Percentiles rank a stretch among this genome's conserved stretches.
Evolutionary conservation across 2,329 filamentous ascomycete species (phyloP).

Genomic region (Parastagonospora nodorum): DNA sequence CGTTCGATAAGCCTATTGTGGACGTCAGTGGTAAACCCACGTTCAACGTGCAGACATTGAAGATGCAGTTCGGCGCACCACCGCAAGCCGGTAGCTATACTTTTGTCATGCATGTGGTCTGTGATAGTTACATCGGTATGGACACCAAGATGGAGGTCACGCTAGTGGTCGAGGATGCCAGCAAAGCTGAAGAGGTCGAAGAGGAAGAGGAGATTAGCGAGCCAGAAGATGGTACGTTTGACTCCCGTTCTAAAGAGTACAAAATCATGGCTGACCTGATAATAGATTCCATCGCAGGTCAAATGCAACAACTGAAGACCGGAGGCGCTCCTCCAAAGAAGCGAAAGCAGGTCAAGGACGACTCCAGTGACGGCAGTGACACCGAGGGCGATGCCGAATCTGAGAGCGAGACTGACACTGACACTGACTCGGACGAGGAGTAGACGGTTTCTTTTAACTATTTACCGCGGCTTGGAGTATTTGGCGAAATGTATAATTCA

Average conservation of each 20-base stretch:
- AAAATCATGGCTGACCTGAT: constrained; percentile 27
- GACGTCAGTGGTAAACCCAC: constrained; percentile 82
- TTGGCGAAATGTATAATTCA: constrained; percentile 15
- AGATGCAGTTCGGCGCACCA: constrained; percentile 95
- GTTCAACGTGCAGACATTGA: constrained; percentile 93
- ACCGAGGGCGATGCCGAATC: constrained; percentile 65
- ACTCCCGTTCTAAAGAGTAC: background rate
- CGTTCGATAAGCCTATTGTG: constrained; percentile 88
- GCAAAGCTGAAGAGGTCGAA: constrained; percentile 78
- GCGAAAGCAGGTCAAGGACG: constrained; percentile 62
- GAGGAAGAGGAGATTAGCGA: constrained; percentile 96
- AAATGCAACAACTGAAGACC: constrained; percentile 86
- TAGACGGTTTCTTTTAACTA: constrained; percentile 18
- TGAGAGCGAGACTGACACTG: constrained; percentile 57
- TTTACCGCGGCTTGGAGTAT: constrained; percentile 6
- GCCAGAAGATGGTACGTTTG: constrained; percentile 86
- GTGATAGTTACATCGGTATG: constrained; percentile 93
- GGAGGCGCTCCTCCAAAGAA: constrained; percentile 62
- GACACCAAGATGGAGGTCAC: constrained; percentile 92
- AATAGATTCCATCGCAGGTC: constrained; percentile 83
- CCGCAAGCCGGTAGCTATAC: constrained; percentile 91
- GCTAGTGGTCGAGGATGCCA: constrained; percentile 84
- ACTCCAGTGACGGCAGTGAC: constrained; percentile 66
- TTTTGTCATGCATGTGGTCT: constrained; percentile 91
- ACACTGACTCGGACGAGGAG: constrained; percentile 50